A percentile compares a stretch with the other conserved stretches of the same genome.
phyloP scores from a whole-genome alignment of 1,284 basidiomycete genomes.

The Golubevia pallescens region DNA sequence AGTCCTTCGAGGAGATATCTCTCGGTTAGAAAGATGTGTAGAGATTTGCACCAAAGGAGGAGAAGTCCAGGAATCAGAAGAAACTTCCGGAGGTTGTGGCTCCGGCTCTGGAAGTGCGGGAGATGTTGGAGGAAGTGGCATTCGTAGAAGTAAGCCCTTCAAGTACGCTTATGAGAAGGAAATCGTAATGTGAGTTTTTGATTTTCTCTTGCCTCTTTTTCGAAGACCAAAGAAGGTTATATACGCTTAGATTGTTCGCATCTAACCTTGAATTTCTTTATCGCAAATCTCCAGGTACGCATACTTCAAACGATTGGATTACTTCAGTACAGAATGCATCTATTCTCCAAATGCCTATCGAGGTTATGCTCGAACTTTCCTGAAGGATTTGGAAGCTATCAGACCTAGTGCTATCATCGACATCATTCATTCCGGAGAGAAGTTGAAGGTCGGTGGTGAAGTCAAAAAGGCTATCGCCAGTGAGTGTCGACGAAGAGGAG shows the following conservation, averaged over 20 bases:
- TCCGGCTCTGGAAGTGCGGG: conserved; percentile 24
- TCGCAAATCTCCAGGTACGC: conserved; percentile 31
- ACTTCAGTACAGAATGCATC: conserved; percentile 63
- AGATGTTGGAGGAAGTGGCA: conserved; percentile 34
- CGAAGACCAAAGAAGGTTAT: not conserved
- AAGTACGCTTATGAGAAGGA: conserved; percentile 65
- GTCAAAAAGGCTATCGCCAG: conserved; percentile 43
- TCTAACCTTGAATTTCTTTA: no score
- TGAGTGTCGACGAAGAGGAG: not conserved
- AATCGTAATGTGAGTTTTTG: conserved; percentile 48
- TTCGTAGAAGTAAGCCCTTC: conserved; percentile 62
- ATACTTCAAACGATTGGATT: conserved; percentile 63
- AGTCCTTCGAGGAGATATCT: conserved; percentile 59
- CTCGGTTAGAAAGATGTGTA: conserved; percentile 55
- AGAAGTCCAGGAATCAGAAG: conserved; percentile 5
- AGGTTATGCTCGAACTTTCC: conserved; percentile 57
- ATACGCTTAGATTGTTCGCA: not conserved
- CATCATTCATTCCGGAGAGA: conserved; percentile 59
- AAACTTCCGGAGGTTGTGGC: conserved; percentile 30
- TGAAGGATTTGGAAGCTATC: conserved; percentile 59
- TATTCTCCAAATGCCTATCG: conserved; percentile 63
- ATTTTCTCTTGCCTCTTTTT: conserved; percentile 3
- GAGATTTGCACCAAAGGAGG: conserved; percentile 37
- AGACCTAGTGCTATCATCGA: conserved; percentile 58
- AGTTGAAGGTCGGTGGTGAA: conserved; percentile 41